Conservation (phyloP, 345 rosid genomes). For the Salix suchowensis region DNA sequence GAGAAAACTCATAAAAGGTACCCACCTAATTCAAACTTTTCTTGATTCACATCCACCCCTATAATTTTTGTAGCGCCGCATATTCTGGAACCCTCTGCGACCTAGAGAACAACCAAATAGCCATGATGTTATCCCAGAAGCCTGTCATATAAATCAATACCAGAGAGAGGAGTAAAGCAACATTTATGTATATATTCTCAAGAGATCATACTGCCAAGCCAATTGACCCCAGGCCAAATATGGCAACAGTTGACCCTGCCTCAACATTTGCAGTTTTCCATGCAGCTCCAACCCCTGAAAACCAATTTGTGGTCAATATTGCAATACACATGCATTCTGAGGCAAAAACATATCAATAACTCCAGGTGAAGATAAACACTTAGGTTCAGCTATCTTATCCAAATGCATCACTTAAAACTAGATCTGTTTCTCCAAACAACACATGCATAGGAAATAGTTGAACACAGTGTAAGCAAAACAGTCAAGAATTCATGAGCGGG, state of each 20-base stretch:
- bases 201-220: slow-evolving; percentile 66
- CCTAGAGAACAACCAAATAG: slow-evolving; percentile 35
- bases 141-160: neutral
- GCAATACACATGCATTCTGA: neutral
- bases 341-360: neutral
- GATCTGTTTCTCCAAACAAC: too few relatives aligned
- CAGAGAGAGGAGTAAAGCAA: neutral
- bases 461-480: neutral
- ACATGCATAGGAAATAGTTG: too few relatives aligned
- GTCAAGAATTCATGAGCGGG: neutral
- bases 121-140: neutral
- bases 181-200: neutral
- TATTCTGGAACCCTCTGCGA: slow-evolving; percentile 76
- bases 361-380: neutral
- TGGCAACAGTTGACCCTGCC: slow-evolving; percentile 76
- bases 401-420: too few relatives aligned
- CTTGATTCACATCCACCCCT: slow-evolving; percentile 64
- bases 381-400: too few relatives aligned
- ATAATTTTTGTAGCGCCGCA: slow-evolving; percentile 77
- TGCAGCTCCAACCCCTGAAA: slow-evolving; percentile 81
- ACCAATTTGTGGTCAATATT: neutral
- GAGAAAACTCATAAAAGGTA: neutral
- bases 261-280: slow-evolving; percentile 79
- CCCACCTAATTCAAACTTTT: slow-evolving; percentile 68
- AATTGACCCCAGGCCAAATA: slow-evolving; percentile 82